Conservation (phyloP, 768 basidiomycete species). For the Melanogaster broomeanus region DNA sequence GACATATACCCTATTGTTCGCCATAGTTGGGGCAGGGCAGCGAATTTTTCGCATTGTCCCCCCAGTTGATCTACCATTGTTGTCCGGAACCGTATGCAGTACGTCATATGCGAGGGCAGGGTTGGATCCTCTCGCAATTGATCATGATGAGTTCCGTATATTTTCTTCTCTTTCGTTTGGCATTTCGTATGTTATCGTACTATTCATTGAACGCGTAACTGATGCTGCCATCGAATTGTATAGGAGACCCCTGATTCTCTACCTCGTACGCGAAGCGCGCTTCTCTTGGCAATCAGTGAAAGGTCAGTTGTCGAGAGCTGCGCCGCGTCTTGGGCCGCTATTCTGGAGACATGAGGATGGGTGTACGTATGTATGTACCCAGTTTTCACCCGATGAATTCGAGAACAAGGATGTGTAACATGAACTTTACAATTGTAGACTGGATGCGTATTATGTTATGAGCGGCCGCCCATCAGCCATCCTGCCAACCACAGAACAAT, state of each 20-base stretch:
- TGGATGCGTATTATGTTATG: too few species aligned
- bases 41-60: constrained; percentile 10
- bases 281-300: constrained; percentile 51
- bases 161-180: neutral
- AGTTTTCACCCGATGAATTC: neutral
- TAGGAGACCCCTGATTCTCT: constrained; percentile 41
- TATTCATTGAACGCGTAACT: constrained; percentile 10
- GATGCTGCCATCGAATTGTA: constrained; percentile 4
- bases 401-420: neutral
- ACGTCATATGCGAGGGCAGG: constrained; percentile 2
- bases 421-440: too few species aligned
- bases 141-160: neutral
- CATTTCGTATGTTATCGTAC: constrained; percentile 2
- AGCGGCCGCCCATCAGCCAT: too few species aligned
- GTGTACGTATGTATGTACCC: neutral
- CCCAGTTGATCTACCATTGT: constrained; percentile 14
- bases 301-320: constrained; percentile 56
- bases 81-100: constrained; percentile 1
- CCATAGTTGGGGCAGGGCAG: constrained; percentile 13
- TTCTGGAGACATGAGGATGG: constrained; percentile 6
- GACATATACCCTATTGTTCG: constrained; percentile 24
- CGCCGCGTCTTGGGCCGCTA: constrained; percentile 42
- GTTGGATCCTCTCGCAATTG: neutral
- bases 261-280: constrained; percentile 44
- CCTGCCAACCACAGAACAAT: too few species aligned